Base-by-base conservation (phyloP, 1,284 basidiomycete genomes). In the Trametes pubescens region DNA sequence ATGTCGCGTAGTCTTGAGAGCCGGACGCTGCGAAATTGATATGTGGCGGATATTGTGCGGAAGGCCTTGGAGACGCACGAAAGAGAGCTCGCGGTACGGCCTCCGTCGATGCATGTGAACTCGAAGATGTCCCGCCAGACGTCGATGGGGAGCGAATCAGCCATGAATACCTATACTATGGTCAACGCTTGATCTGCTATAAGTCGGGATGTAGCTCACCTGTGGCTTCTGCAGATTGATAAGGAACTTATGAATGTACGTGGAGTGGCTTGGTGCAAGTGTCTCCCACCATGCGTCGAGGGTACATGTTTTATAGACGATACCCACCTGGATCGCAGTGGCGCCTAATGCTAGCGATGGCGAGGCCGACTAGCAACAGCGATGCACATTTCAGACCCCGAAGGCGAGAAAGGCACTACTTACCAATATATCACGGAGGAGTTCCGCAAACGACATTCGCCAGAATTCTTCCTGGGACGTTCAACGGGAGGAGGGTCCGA, bases 91-190 rank as follows among this genome's bases (percentile, higher is more conserved):
- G 56, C 55, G n/a, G 62, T 60, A n/a, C 29, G 53, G 5, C 61
- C 64, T 32, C 64, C 64, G 40, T 65, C 67, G 14, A 53, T 43
- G 43, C 64, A 68, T 5, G 64, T 64, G 40, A 51, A 51, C 22
- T 35, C 22, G 37, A 68, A 62, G 64, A 65, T 62, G 43, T 35
- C 7, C 24, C 46, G 37, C 64, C 63, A 68, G 18, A 65, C 44
- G 2, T 68, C 66, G 22, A 56, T 14, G 10, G 61, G 56, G 26
- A 68, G 44, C 3, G 49, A 46, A 29, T 60, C 53, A n/a, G 38
- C 21, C 49, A 68, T 59, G 11, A 8, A 32, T 32, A 29, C 26
- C 47, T 48, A 24, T 3, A 29, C 29, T 16, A 10, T 48, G 11
- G n/a, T n/a, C n/a, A 29, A 16, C 47, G 26, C 26, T 16, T 13